Percentiles rank a stretch among this genome's conserved stretches.
These are phyloP conservation scores for Megacollybia marginata DNA, from an alignment of 768 basidiomycete genomes.

Conservation along the genomic window DNA sequence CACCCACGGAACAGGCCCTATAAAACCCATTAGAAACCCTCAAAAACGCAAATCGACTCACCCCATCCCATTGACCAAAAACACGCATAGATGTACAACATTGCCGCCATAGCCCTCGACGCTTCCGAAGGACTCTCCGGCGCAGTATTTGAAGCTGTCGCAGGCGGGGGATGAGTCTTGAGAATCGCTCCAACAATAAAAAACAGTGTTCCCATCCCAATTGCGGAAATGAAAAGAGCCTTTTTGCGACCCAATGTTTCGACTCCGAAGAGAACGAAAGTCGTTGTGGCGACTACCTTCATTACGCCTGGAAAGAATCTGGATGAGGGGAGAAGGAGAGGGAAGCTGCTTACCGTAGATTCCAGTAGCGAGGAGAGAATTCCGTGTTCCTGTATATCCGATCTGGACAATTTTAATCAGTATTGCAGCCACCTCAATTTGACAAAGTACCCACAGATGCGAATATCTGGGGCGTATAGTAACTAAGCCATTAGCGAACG, in stretches of 20 bases:
- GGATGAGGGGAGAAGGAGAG: constrained; percentile 1
- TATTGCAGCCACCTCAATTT: neutral
- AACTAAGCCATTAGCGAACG: constrained; percentile 22
- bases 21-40: neutral
- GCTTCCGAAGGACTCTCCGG: constrained; percentile 37
- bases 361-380: constrained; percentile 65
- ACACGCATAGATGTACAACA: constrained; percentile 82
- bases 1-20: constrained; percentile 41
- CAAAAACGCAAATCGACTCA: constrained; percentile 8
- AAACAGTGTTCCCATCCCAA: constrained; percentile 76
- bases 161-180: constrained; percentile 63
- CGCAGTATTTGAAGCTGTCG: constrained; percentile 14
- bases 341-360: constrained; percentile 35
- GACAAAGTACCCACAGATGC: constrained; percentile 36
- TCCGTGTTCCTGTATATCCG: constrained; percentile 51
- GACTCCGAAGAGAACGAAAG: constrained; percentile 63
- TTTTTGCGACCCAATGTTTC: constrained; percentile 63
- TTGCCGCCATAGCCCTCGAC: constrained; percentile 76
- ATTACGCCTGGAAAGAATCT: constrained; percentile 32
- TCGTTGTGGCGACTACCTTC: constrained; percentile 56
- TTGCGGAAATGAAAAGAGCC: constrained; percentile 64
- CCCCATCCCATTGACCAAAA: constrained; percentile 90
- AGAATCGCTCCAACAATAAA: constrained; percentile 82
- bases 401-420: constrained; percentile 31
- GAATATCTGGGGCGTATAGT: constrained; percentile 74